phyloP scores from a whole-genome alignment of 2,329 filamentous ascomycete species.

The Ophiocordyceps camponoti-saundersi region DNA sequence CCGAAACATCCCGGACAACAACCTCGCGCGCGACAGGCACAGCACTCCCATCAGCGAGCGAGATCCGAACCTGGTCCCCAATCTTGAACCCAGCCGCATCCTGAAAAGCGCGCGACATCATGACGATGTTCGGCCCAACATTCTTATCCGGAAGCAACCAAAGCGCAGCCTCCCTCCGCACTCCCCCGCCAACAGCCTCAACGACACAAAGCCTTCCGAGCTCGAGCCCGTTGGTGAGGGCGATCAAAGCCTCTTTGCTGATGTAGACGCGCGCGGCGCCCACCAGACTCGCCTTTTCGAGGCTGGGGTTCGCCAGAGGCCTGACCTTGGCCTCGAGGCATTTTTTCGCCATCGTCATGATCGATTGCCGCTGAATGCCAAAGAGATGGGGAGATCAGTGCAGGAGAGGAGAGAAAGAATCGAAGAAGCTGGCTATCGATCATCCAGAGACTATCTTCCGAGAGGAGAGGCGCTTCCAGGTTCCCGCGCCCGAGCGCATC shows the following conservation, averaged over 20 bases:
- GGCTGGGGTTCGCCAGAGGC: constrained; percentile 22
- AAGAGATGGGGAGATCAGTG: neutral
- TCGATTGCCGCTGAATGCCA: neutral
- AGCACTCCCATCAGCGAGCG: constrained; percentile 28
- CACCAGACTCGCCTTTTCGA: constrained; percentile 22
- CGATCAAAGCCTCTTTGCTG: constrained; percentile 27
- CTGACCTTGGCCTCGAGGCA: constrained; percentile 23
- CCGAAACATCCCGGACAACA: constrained; percentile 39
- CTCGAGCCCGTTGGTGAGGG: constrained; percentile 24
- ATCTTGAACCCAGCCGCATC: constrained; percentile 57
- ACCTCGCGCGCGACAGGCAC: constrained; percentile 40
- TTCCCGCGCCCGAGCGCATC: neutral
- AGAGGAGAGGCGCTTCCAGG: neutral
- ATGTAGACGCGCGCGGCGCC: constrained; percentile 30
- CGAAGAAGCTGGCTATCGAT: neutral
- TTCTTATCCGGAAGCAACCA: constrained; percentile 39
- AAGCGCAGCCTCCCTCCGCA: constrained; percentile 27
- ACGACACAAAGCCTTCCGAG: constrained; percentile 24
- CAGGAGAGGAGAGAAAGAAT: neutral
- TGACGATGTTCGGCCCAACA: constrained; percentile 47
- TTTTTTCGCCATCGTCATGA: constrained; percentile 14
- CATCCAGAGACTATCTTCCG: neutral
- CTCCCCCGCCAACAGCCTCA: constrained; percentile 10
- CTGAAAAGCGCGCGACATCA: constrained; percentile 59
- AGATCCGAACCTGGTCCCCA: constrained; percentile 45